Evolutionary conservation across 305 asterid genomes (phyloP).

Genomic region (Solanum hybrid): DNA sequence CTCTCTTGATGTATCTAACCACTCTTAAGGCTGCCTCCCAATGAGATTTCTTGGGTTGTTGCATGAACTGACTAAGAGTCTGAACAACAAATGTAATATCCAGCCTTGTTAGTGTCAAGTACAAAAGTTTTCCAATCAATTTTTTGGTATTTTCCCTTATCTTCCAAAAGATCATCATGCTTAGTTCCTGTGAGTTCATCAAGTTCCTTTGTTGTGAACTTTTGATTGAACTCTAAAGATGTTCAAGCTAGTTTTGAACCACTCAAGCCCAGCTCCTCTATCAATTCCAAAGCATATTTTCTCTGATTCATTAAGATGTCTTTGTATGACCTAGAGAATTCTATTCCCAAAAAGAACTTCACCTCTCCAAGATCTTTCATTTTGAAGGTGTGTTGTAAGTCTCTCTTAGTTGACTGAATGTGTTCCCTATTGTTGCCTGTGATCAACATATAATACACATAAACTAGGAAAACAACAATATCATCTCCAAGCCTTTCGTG

Average conservation of each 20-base stretch:
- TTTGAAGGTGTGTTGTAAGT: not conserved
- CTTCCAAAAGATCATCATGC: not conserved
- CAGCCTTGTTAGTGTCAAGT: not conserved
- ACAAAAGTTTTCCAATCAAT: not conserved
- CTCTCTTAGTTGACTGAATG: not conserved
- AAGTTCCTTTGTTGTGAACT: not conserved
- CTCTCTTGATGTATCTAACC: not conserved
- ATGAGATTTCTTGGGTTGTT: not conserved
- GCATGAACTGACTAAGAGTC: not conserved
- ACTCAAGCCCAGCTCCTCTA: not conserved
- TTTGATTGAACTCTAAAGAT: not conserved
- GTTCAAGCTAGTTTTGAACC: not conserved
- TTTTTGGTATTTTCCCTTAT: not conserved
- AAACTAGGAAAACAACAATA: not conserved
- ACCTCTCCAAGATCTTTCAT: not conserved
- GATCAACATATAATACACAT: not conserved
- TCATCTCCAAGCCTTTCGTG: not conserved
- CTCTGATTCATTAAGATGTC: not conserved
- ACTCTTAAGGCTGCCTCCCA: not conserved
- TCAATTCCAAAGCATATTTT: not conserved
- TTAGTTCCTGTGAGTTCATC: not conserved
- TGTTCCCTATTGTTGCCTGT: not conserved
- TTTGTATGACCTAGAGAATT: not conserved
- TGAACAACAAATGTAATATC: not conserved
- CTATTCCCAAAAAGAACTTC: not conserved